Evolutionary conservation across 23 red algal species (phyloP), one percentile per base, ranked within the genome.

Genomic region (Gracilaria domingensis): DNA sequence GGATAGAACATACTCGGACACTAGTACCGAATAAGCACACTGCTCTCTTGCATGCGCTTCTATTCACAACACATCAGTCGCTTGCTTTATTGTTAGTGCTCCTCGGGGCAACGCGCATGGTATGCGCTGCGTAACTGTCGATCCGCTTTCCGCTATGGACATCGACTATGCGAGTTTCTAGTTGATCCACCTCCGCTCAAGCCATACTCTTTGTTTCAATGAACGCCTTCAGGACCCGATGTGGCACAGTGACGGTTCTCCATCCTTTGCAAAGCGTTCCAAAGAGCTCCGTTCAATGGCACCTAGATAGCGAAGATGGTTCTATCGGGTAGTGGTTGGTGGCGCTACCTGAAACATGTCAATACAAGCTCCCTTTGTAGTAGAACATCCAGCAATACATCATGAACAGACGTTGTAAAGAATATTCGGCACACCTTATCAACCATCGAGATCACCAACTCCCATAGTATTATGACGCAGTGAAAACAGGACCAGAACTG

Each of bases 1-100:
- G 72, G 72, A 30, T 50, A 37, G 72, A 48, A 77, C 40, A 4
- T 12, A 77, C n/a, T 77, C 72, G 42, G 30, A 69, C 12, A 40
- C 72, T 49, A 77, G 39, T 18, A 50, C 1, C 26, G 72, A 77
- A 50, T 77, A 30, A 37, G 8, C 3, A 45, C 60, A 3, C 2
- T 48, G 45, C 45, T 66, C 4, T 2, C 30, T 66, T 13, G 6
- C 6, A 33, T 66, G 25, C 60, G 25, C 60, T 0, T n/a, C 26
- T 66, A 4, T 48, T 48, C 45, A 55, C 17, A 20, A 55, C 17
- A 55, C 51, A 18, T 8, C 51, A 55, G 13, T 55, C 51, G 51
- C 51, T 55, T 16, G 6, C 18, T 18, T 55, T 55, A 55, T 55
- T 18, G 11, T 18, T 55, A 18, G 6, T 55, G 17, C 14, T 18